Evolutionary conservation across 2,329 filamentous ascomycete species (phyloP).

Genomic region (Aspergillus tubingensis): DNA sequence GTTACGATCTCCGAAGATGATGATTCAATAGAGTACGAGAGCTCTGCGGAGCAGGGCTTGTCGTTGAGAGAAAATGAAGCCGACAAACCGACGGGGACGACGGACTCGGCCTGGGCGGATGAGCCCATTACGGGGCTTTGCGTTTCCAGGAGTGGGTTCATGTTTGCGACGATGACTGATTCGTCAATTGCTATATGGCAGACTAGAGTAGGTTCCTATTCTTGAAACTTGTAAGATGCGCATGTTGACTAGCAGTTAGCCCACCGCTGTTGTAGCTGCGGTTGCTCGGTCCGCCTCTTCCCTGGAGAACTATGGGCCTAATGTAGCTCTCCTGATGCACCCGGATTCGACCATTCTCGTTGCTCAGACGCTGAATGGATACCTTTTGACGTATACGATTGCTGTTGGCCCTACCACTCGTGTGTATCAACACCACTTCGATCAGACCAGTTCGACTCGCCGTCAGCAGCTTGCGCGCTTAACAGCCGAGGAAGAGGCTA

Average conservation of each 20-base stretch:
- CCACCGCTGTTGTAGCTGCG: slow-evolving; percentile 82
- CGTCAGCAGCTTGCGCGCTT: slow-evolving; percentile 48
- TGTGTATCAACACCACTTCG: slow-evolving; percentile 82
- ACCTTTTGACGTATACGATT: slow-evolving; percentile 90
- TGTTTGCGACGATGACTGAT: slow-evolving; percentile 84
- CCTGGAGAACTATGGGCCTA: slow-evolving; percentile 78
- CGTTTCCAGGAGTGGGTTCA: slow-evolving; percentile 75
- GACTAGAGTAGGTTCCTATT: slow-evolving; percentile 67
- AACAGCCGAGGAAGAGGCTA: slow-evolving; percentile 78
- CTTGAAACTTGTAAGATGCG: slow-evolving; percentile 18
- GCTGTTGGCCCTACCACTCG: slow-evolving; percentile 78
- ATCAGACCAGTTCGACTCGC: slow-evolving; percentile 47
- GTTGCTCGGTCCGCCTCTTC: slow-evolving; percentile 81
- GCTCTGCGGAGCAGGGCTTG: slow-evolving; percentile 24
- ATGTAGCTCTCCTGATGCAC: slow-evolving; percentile 79
- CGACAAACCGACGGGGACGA: slow-evolving; percentile 27
- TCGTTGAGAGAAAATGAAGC: slow-evolving; percentile 29
- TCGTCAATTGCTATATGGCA: slow-evolving; percentile 95
- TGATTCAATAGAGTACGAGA: slow-evolving; percentile 19
- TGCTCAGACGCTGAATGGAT: slow-evolving; percentile 81
- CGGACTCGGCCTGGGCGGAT: slow-evolving; percentile 48
- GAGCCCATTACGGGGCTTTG: slow-evolving; percentile 73
- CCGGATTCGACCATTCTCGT: slow-evolving; percentile 92
- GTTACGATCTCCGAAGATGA: slow-evolving; percentile 29
- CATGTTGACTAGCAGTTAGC: slow-evolving; percentile 55